A percentile compares a stretch with the other conserved stretches of the same genome.
Conservation (phyloP, 2,329 filamentous ascomycete species). For the Fusarium poae region DNA sequence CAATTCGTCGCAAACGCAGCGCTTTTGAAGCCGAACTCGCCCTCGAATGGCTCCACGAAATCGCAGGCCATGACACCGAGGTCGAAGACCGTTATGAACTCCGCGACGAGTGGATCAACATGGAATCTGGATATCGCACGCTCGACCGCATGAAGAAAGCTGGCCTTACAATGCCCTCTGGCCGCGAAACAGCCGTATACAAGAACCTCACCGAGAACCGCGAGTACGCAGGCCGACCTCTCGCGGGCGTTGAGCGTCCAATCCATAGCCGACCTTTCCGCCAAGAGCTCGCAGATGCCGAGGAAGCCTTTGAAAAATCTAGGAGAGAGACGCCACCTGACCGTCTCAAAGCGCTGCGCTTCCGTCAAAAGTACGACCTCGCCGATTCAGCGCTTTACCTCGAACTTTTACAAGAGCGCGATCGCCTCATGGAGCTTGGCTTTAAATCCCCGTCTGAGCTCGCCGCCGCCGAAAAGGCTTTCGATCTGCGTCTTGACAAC, state of each 20-base stretch:
- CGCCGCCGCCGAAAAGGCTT: constrained; percentile 50
- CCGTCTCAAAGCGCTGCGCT: constrained; percentile 50
- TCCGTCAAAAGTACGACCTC: constrained; percentile 45
- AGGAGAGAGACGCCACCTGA: background rate
- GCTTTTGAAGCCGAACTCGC: constrained; percentile 71
- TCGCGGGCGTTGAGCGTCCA: constrained; percentile 52
- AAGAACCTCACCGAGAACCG: constrained; percentile 43
- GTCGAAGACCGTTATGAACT: constrained; percentile 49
- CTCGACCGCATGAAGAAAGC: constrained; percentile 62
- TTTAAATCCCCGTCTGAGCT: constrained; percentile 44
- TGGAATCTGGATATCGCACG: constrained; percentile 57
- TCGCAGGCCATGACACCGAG: constrained; percentile 61
- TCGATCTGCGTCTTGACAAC: constrained; percentile 52
- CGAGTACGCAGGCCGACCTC: constrained; percentile 36
- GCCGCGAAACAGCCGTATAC: constrained; percentile 56
- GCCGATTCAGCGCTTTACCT: constrained; percentile 46
- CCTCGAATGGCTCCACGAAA: constrained; percentile 70
- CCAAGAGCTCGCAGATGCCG: constrained; percentile 58
- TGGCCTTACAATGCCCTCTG: constrained; percentile 59
- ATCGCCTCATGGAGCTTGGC: constrained; percentile 44
- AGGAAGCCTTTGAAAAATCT: constrained; percentile 46
- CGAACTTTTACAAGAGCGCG: constrained; percentile 53
- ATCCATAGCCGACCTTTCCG: constrained; percentile 57
- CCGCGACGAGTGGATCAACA: constrained; percentile 64
- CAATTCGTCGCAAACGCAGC: constrained; percentile 67